These are phyloP conservation scores for Daucus carota DNA, from an alignment of 129 eudicot species.

Conservation along the genomic window DH1_v3.0 NC_030389.2:14191001-14191500, in stretches of 20 bases:
- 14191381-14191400: conserved; percentile 87
- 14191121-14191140: not conserved
- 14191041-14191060: not conserved
- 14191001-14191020: not conserved
- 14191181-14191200: not conserved
- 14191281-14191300: conserved; percentile 83
- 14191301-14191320: conserved; percentile 99
- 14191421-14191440: conserved; percentile 91
- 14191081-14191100: not conserved
- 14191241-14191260: conserved; percentile 81
- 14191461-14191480: conserved; percentile 82
- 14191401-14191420: conserved; percentile 96
- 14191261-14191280: conserved; percentile 88
- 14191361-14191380: conserved; percentile 87
- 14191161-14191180: not conserved
- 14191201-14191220: conserved; percentile 36
- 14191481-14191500: conserved; percentile 94
- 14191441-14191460: conserved; percentile 84
- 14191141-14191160: not conserved
- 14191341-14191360: conserved; percentile 95
- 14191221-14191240: conserved; percentile 85
- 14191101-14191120: not conserved
- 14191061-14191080: not conserved
- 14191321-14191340: conserved; percentile 87
- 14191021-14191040: not conserved